Evolutionary conservation across 2,329 filamentous ascomycete species (phyloP).

Genomic region (Pseudogymnoascus sp.): DNA sequence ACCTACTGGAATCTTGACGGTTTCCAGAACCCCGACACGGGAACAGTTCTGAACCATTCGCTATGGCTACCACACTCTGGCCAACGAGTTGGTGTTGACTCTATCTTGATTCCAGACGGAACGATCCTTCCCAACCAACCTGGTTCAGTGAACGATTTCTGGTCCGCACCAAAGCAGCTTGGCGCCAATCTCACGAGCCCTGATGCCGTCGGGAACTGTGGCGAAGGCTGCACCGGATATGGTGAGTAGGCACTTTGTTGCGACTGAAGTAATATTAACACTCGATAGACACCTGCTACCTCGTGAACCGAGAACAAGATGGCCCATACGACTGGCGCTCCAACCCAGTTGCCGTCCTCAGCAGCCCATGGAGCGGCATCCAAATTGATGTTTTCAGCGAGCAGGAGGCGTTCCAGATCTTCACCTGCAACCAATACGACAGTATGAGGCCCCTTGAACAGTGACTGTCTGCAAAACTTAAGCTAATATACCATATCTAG

Average conservation of each 20-base stretch:
- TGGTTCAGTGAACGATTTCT: conserved; percentile 71
- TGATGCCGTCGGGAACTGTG: conserved; percentile 66
- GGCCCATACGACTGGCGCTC: conserved; percentile 57
- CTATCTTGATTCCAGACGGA: conserved; percentile 67
- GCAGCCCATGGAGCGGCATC: conserved; percentile 73
- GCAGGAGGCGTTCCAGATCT: conserved; percentile 83
- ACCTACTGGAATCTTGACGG: conserved; percentile 80
- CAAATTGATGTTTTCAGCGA: conserved; percentile 73
- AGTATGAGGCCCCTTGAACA: conserved; percentile 37
- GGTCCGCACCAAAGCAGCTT: conserved; percentile 71
- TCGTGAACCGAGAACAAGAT: conserved; percentile 54
- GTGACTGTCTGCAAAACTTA: conserved; percentile 29
- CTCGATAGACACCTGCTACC: conserved; percentile 55
- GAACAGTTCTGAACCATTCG: conserved; percentile 60
- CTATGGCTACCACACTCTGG: conserved; percentile 66
- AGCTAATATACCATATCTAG: conserved; percentile 24
- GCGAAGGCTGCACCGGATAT: conserved; percentile 74
- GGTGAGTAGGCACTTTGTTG: conserved; percentile 42
- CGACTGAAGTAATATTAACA: conserved; percentile 7
- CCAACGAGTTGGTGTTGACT: conserved; percentile 60
- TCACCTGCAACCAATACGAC: conserved; percentile 72
- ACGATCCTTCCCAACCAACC: conserved; percentile 62
- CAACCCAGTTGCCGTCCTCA: conserved; percentile 57
- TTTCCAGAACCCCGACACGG: conserved; percentile 65
- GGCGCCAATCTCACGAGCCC: conserved; percentile 59